A percentile compares a stretch with the other conserved stretches of the same genome.
These are phyloP conservation scores for Rhododendron griersonianum DNA, from an alignment of 148 eudicot genomes.

Conservation along the genomic window DNA sequence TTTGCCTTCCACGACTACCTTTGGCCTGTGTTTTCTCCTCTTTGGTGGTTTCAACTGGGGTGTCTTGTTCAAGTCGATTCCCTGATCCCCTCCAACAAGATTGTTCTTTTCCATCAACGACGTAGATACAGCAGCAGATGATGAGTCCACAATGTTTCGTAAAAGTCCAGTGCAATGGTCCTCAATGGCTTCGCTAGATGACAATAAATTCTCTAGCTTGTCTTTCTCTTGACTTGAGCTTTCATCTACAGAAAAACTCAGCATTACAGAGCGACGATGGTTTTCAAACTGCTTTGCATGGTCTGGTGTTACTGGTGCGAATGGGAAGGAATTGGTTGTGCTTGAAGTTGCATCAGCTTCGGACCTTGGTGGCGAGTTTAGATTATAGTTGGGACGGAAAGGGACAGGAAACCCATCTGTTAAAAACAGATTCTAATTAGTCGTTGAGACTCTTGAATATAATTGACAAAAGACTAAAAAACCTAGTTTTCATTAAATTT, in stretches of 20 bases:
- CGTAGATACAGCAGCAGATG: conserved; percentile 28
- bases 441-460: not conserved
- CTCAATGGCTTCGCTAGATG: conserved; percentile 20
- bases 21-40: conserved; percentile 61
- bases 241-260: conserved; percentile 22
- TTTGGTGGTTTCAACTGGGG: conserved; percentile 50
- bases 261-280: conserved; percentile 14
- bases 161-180: conserved; percentile 19
- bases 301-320: conserved; percentile 54
- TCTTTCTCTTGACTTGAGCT: conserved; percentile 31
- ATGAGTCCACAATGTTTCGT: conserved; percentile 20
- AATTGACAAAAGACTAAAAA: not conserved
- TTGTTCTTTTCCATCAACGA: conserved; percentile 18
- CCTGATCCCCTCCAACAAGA: conserved; percentile 23
- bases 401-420: conserved; percentile 36
- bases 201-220: conserved; percentile 20
- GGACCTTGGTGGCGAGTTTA: conserved; percentile 27
- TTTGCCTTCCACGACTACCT: conserved; percentile 55
- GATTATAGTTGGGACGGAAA: conserved; percentile 21
- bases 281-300: conserved; percentile 28
- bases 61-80: conserved; percentile 49
- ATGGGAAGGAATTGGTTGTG: conserved; percentile 25
- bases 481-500: not conserved
- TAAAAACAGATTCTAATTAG: not conserved
- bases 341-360: conserved; percentile 22